These are phyloP conservation scores for Neurospora sp. DNA, from an alignment of 2,329 filamentous ascomycete species.

Conservation along the genomic window DNA sequence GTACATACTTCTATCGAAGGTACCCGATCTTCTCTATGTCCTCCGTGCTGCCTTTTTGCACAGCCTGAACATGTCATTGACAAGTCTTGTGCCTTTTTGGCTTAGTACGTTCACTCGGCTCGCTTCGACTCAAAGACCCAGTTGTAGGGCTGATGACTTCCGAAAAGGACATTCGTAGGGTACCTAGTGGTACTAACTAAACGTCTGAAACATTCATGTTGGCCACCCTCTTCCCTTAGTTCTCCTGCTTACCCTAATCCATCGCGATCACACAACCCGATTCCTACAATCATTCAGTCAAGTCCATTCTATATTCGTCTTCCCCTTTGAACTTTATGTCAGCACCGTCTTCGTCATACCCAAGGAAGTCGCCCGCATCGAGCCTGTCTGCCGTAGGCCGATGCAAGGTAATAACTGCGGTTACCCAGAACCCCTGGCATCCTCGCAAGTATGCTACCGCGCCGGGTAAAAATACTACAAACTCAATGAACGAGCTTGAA, in stretches of 20 bases:
- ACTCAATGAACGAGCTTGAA: too few species aligned
- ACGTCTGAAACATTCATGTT: neutral
- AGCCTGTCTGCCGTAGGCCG: neutral
- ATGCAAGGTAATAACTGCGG: too few species aligned
- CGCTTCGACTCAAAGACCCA: too few species aligned
- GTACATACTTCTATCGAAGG: too few species aligned
- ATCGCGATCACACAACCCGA: neutral
- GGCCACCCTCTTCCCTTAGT: neutral
- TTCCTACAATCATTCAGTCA: neutral
- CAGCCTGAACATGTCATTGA: neutral
- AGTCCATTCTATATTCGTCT: neutral
- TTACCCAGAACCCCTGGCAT: too few species aligned
- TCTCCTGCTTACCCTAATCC: neutral
- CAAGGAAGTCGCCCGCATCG: neutral
- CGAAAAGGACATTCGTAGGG: too few species aligned
- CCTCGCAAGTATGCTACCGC: too few species aligned
- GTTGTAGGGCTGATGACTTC: fast-evolving
- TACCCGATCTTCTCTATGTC: too few species aligned
- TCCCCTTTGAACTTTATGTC: neutral
- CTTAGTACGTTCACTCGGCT: too few species aligned
- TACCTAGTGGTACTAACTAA: too few species aligned
- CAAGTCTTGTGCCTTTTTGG: neutral
- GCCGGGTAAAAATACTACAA: neutral
- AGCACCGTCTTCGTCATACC: neutral
- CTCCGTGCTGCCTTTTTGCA: too few species aligned